Percentiles rank a stretch among this genome's conserved stretches.
Conservation (phyloP, 495 filamentous ascomycete species). For the Parathielavia appendiculata region DNA sequence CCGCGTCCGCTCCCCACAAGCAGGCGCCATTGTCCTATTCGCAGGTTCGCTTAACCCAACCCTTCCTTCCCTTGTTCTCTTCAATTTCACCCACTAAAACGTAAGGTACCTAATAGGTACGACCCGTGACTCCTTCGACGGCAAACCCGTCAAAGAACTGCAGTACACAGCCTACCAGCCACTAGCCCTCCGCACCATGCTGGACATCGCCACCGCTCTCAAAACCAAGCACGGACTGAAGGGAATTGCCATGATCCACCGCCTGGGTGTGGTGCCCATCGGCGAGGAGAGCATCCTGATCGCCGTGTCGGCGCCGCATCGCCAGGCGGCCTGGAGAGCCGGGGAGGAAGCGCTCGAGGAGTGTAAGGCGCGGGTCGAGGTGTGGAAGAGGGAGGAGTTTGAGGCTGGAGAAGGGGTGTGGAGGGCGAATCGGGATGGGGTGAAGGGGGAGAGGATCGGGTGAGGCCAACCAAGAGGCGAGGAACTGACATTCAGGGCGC, state of each 20-base stretch:
- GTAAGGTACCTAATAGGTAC: too few species aligned
- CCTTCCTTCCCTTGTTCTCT: constrained; percentile 18
- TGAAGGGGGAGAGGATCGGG: constrained; percentile 43
- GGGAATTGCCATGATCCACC: constrained; percentile 74
- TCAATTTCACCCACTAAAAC: too few species aligned
- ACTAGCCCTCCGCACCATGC: constrained; percentile 70
- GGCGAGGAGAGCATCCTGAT: constrained; percentile 90
- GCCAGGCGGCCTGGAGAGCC: constrained; percentile 81
- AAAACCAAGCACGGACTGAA: constrained; percentile 55
- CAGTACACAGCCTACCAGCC: constrained; percentile 77
- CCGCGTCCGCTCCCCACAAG: constrained; percentile 67
- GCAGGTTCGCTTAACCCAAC: constrained; percentile 48
- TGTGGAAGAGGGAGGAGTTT: constrained; percentile 97
- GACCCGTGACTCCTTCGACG: constrained; percentile 76
- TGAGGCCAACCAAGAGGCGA: neutral
- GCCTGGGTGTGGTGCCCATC: constrained; percentile 81
- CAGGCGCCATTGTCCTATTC: constrained; percentile 87
- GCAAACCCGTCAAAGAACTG: constrained; percentile 68
- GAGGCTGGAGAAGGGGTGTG: constrained; percentile 71
- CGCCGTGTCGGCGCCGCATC: constrained; percentile 78
- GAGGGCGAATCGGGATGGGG: constrained; percentile 85
- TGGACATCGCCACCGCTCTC: constrained; percentile 58
- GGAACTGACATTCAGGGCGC: neutral
- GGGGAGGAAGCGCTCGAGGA: constrained; percentile 86
- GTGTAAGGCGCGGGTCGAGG: constrained; percentile 80